A percentile compares a stretch with the other conserved stretches of the same genome.
phyloP scores from a whole-genome alignment of 2,329 filamentous ascomycete species.

The Fusarium pseudoanthophilum region DNA sequence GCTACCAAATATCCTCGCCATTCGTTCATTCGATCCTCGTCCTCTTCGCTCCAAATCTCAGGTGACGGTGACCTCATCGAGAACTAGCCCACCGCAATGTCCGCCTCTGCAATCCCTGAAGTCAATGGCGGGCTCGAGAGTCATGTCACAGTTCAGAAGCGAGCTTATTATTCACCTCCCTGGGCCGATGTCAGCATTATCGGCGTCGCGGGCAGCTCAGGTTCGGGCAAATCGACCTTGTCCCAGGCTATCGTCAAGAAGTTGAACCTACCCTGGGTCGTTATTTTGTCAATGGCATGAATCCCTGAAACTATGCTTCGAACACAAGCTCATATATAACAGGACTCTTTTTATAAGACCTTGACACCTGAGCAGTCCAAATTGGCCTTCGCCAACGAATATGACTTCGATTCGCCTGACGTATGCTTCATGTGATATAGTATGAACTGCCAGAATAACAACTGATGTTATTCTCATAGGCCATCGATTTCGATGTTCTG shows the following conservation, averaged over 20 bases:
- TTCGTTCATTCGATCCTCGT: background rate
- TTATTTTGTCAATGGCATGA: constrained; percentile 93
- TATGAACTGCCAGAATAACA: background rate
- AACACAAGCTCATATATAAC: constrained; percentile 38
- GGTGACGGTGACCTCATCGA: constrained; percentile 27
- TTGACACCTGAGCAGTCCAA: constrained; percentile 81
- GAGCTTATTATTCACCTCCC: constrained; percentile 87
- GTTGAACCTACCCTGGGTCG: constrained; percentile 95
- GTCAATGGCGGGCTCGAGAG: constrained; percentile 47
- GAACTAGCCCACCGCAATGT: constrained; percentile 38
- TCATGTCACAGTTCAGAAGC: constrained; percentile 63
- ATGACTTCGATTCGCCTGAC: constrained; percentile 93
- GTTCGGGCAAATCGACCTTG: constrained; percentile 92
- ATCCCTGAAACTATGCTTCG: background rate
- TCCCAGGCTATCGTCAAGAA: constrained; percentile 90
- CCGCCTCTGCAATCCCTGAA: constrained; percentile 31
- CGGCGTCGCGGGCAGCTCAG: constrained; percentile 93
- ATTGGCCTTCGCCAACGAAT: constrained; percentile 88
- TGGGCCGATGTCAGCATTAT: constrained; percentile 98
- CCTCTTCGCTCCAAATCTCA: background rate
- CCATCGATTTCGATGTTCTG: constrained; percentile 92
- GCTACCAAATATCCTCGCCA: background rate
- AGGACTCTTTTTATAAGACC: constrained; percentile 98
- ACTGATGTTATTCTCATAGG: constrained; percentile 53
- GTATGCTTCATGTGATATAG: constrained; percentile 50